phyloP scores from a whole-genome alignment of 1,284 basidiomycete genomes.

The Leccinum pallidistipes region DNA sequence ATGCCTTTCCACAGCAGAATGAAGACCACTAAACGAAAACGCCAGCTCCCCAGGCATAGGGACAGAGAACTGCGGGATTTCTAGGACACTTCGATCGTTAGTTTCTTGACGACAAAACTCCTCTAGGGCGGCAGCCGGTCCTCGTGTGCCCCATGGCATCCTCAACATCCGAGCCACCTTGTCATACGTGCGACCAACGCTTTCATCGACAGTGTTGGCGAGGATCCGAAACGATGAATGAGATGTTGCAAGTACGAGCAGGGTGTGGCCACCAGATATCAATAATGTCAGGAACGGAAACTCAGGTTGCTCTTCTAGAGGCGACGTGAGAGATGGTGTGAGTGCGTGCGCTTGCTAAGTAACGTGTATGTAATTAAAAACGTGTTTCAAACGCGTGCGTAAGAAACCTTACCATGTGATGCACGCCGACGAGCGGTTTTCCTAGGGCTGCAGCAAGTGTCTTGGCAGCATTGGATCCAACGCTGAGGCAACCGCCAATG shows the following conservation, averaged over 20 bases:
- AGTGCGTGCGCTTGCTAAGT: constrained; percentile 91
- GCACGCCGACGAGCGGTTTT: constrained; percentile 86
- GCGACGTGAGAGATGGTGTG: constrained; percentile 75
- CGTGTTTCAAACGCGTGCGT: neutral
- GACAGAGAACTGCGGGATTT: constrained; percentile 46
- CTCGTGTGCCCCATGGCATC: constrained; percentile 60
- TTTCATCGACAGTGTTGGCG: constrained; percentile 75
- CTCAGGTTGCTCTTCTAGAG: constrained; percentile 44
- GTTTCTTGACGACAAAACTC: constrained; percentile 49
- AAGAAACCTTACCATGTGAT: constrained; percentile 78
- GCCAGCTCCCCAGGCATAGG: constrained; percentile 57
- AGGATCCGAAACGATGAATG: constrained; percentile 65
- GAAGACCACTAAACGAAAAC: constrained; percentile 79
- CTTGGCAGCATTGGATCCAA: constrained; percentile 79
- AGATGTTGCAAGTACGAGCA: constrained; percentile 75
- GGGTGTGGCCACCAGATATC: constrained; percentile 89
- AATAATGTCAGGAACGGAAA: constrained; percentile 90
- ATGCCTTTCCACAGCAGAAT: constrained; percentile 62
- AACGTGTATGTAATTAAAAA: neutral
- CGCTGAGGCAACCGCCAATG: constrained; percentile 78
- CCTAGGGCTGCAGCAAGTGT: constrained; percentile 73
- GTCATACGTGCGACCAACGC: constrained; percentile 79
- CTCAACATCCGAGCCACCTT: constrained; percentile 71
- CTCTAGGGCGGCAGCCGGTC: constrained; percentile 80
- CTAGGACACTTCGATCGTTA: constrained; percentile 28